Conservation (phyloP, 108 stramenopile species). For the Conticribra weissflogii region DNA sequence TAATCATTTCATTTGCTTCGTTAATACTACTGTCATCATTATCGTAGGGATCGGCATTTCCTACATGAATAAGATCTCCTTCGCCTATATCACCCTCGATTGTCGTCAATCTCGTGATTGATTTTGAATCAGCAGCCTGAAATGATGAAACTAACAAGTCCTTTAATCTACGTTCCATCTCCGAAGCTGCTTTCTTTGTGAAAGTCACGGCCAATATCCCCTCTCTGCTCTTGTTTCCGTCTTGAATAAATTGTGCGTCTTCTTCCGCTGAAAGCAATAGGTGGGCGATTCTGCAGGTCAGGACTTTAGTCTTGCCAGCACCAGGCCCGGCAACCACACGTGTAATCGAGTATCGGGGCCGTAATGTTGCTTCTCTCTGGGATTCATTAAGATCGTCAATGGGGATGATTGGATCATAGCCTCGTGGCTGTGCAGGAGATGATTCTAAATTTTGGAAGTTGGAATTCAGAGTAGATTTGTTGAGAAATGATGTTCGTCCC, state of each 20-base stretch:
- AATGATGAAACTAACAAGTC: slow-evolving; percentile 32
- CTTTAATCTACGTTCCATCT: slow-evolving; percentile 82
- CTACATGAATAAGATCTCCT: slow-evolving; percentile 13
- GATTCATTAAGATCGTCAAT: slow-evolving; percentile 61
- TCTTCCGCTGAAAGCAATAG: slow-evolving; percentile 46
- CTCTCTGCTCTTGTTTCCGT: slow-evolving; percentile 5
- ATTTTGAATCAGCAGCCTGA: slow-evolving; percentile 6
- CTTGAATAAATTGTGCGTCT: slow-evolving; percentile 11
- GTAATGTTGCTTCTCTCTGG: slow-evolving; percentile 73
- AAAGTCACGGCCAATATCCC: slow-evolving; percentile 91
- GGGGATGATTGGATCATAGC: too few relatives aligned
- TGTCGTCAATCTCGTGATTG: not conserved
- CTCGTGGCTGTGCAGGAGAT: too few relatives aligned
- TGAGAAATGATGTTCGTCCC: too few relatives aligned
- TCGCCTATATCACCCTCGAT: slow-evolving; percentile 9
- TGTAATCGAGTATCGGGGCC: slow-evolving; percentile 58
- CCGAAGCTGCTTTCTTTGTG: slow-evolving; percentile 90
- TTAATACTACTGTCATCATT: slow-evolving; percentile 13
- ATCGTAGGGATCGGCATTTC: slow-evolving; percentile 37
- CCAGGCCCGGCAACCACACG: slow-evolving; percentile 91
- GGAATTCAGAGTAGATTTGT: too few relatives aligned
- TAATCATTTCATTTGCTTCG: slow-evolving; percentile 38
- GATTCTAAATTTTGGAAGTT: too few relatives aligned
- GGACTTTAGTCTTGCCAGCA: slow-evolving; percentile 89
- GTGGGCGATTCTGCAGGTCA: slow-evolving; percentile 87